Percentiles rank a stretch among this genome's conserved stretches.
Conservation (phyloP, 2,329 filamentous ascomycete genomes). For the Lasiodiplodia hormozganensis region DNA sequence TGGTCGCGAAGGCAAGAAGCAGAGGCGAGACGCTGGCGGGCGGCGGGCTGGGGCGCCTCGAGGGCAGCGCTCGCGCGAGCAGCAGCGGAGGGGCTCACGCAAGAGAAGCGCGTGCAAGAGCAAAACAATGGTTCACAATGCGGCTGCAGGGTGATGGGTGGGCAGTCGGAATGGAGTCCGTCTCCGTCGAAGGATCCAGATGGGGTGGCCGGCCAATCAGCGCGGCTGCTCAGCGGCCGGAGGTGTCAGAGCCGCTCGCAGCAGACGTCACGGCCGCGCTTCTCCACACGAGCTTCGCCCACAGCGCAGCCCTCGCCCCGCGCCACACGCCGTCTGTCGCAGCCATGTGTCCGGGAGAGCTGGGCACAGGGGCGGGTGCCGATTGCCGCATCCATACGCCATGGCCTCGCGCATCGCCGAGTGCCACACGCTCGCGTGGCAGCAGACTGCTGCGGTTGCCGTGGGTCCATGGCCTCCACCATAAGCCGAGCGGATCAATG, state of each 20-base stretch:
- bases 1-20: slow-evolving; percentile 11
- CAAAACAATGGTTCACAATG: slow-evolving; percentile 18
- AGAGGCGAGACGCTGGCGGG: background rate
- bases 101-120: slow-evolving; percentile 8
- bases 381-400: background rate
- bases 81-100: background rate
- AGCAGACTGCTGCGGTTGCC: background rate
- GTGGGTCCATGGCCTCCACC: too few relatives aligned
- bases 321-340: background rate
- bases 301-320: background rate
- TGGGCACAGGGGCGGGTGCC: slow-evolving; percentile 1
- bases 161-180: slow-evolving; percentile 13
- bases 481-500: slow-evolving; percentile 18
- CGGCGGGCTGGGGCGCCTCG: background rate
- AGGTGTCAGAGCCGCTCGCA: slow-evolving; percentile 15
- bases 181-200: background rate
- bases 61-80: background rate
- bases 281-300: slow-evolving; percentile 22
- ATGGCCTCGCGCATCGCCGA: background rate
- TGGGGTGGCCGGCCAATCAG: slow-evolving; percentile 12
- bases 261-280: slow-evolving; percentile 9
- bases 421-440: slow-evolving; percentile 5
- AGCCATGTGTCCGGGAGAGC: background rate
- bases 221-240: background rate
- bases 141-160: slow-evolving; percentile 17